A percentile compares a stretch with the other conserved stretches of the same genome.
Conservation (phyloP, 441 rosid species). For the Erysimum cheiri region DNA sequence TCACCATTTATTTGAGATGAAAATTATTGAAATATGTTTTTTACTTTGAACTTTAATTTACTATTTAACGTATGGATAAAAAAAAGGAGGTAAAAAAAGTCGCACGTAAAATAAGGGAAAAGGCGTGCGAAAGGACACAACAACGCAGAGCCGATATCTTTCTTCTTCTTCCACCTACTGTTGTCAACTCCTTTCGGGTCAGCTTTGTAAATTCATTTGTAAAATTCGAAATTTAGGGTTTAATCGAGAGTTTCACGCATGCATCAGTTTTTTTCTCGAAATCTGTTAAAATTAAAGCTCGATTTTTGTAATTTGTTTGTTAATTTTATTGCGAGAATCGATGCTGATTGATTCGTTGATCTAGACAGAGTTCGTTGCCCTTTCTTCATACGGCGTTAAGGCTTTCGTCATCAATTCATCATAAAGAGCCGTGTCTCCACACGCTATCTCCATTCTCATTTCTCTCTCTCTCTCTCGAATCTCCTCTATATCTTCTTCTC, state of each 20-base stretch:
- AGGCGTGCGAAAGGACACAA: conserved; percentile 27
- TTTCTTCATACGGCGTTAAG: conserved; percentile 38
- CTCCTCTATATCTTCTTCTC: conserved; percentile 37
- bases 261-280: too few relatives aligned
- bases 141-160: conserved; percentile 20
- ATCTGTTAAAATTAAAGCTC: background rate
- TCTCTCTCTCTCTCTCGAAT: conserved; percentile 30
- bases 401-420: conserved; percentile 67
- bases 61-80: too few relatives aligned
- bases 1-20: too few relatives aligned
- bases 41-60: too few relatives aligned
- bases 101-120: conserved; percentile 40
- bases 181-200: conserved; percentile 37
- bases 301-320: too few relatives aligned
- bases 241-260: too few relatives aligned
- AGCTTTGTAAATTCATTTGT: too few relatives aligned
- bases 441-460: conserved; percentile 52
- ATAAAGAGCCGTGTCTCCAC: conserved; percentile 44
- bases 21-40: too few relatives aligned
- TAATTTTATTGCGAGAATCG: conserved; percentile 15
- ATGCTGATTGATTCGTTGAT: conserved; percentile 45
- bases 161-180: background rate
- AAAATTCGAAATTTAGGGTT: too few relatives aligned
- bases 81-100: background rate
- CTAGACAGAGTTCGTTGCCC: conserved; percentile 45